A percentile compares a stretch with the other conserved stretches of the same genome.
Conservation (phyloP, 768 basidiomycete genomes). For the Tremella mesenterica region DNA sequence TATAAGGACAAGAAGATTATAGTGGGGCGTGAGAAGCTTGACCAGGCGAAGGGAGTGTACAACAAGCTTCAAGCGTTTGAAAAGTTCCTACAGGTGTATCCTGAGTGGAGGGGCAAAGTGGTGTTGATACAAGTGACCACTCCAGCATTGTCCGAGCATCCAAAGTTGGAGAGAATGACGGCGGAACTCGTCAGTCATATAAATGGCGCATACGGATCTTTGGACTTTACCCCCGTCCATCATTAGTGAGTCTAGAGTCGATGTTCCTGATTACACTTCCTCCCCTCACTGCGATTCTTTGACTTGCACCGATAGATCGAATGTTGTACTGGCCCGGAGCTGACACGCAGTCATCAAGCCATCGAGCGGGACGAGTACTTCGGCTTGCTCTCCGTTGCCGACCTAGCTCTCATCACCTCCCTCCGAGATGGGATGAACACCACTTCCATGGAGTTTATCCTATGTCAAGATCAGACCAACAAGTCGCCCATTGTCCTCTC, state of each 20-base stretch:
- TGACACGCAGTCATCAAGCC: constrained; percentile 79
- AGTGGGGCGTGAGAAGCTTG: constrained; percentile 91
- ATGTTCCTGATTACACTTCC: constrained; percentile 7
- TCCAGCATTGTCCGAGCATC: constrained; percentile 81
- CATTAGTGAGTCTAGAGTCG: constrained; percentile 67
- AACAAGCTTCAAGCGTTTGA: constrained; percentile 96
- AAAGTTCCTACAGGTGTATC: constrained; percentile 84
- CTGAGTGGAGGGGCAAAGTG: constrained; percentile 83
- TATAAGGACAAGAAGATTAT: constrained; percentile 99
- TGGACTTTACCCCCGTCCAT: constrained; percentile 94
- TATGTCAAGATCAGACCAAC: constrained; percentile 78
- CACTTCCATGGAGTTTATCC: constrained; percentile 93
- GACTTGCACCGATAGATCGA: too few species aligned
- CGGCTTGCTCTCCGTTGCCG: constrained; percentile 82
- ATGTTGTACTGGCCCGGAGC: background rate
- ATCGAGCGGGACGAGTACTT: constrained; percentile 98
- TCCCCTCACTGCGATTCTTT: too few species aligned
- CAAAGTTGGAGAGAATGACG: constrained; percentile 85
- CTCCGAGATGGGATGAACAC: constrained; percentile 99
- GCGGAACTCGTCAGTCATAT: constrained; percentile 90
- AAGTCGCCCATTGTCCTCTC: constrained; percentile 76
- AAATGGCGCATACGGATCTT: constrained; percentile 86
- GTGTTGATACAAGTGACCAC: constrained; percentile 74
- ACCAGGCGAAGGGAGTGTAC: constrained; percentile 94
- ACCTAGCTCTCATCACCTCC: constrained; percentile 89